Percentiles rank a stretch among this genome's conserved stretches.
These are phyloP conservation scores for Fusarium redolens DNA, from an alignment of 2,329 filamentous ascomycete genomes.

Conservation along the genomic window DNA sequence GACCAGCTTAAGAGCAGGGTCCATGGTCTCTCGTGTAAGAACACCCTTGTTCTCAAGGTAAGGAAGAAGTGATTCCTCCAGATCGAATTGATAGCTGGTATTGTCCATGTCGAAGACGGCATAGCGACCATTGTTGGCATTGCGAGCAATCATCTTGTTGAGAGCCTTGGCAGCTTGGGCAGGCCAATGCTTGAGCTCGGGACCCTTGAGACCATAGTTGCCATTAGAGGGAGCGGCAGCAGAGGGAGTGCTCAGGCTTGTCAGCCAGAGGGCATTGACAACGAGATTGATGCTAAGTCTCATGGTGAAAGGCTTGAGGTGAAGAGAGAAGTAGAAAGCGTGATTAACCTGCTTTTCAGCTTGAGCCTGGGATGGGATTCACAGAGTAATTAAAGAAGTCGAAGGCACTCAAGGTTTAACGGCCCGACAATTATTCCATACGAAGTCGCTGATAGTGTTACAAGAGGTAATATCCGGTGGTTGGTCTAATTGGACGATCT, in stretches of 20 bases:
- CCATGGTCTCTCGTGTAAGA: slow-evolving; percentile 54
- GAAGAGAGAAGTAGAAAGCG: background rate
- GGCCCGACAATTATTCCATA: slow-evolving; percentile 32
- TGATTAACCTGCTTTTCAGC: slow-evolving; percentile 1
- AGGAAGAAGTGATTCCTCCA: slow-evolving; percentile 58
- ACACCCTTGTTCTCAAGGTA: slow-evolving; percentile 56
- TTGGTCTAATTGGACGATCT: slow-evolving; percentile 24
- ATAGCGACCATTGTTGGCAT: slow-evolving; percentile 53
- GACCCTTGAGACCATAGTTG: slow-evolving; percentile 29
- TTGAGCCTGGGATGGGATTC: background rate
- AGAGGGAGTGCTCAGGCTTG: slow-evolving; percentile 18
- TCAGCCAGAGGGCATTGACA: slow-evolving; percentile 30
- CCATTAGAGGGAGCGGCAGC: slow-evolving; percentile 13
- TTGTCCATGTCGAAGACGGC: slow-evolving; percentile 60
- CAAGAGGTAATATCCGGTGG: slow-evolving; percentile 18
- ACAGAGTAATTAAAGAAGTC: slow-evolving; percentile 13
- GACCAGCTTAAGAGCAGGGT: slow-evolving; percentile 54
- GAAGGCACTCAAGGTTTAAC: background rate
- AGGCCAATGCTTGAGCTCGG: slow-evolving; percentile 52
- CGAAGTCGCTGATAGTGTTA: background rate
- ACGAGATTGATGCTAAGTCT: slow-evolving; percentile 17
- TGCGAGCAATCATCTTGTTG: slow-evolving; percentile 52
- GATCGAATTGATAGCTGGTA: slow-evolving; percentile 55
- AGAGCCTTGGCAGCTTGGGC: slow-evolving; percentile 49
- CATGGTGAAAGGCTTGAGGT: slow-evolving; percentile 13